Conservation (phyloP, 768 basidiomycete species). For the Tremella fuciformis region DNA sequence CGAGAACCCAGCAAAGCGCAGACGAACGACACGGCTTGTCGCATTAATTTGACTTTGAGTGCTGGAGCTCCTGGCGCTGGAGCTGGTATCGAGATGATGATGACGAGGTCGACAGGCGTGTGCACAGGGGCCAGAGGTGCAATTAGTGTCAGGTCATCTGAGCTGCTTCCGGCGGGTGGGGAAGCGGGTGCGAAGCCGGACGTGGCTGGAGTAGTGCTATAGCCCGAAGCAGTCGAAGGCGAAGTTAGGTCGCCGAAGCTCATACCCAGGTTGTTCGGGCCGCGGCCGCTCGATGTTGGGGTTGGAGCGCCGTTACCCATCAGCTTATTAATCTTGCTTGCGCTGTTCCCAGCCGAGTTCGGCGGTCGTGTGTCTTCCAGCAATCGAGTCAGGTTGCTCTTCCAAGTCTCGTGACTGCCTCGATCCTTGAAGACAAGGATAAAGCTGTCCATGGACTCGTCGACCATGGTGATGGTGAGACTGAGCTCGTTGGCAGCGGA, state of each 20-base stretch:
- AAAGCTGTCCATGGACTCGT: slow-evolving; percentile 87
- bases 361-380: slow-evolving; percentile 54
- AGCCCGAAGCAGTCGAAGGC: slow-evolving; percentile 15
- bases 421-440: slow-evolving; percentile 93
- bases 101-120: slow-evolving; percentile 84
- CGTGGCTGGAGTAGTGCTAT: slow-evolving; percentile 12
- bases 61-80: slow-evolving; percentile 54
- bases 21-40: slow-evolving; percentile 79
- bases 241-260: slow-evolving; percentile 26
- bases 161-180: slow-evolving; percentile 58
- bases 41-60: slow-evolving; percentile 85
- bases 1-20: slow-evolving; percentile 69
- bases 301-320: slow-evolving; percentile 34
- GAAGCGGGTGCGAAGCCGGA: slow-evolving; percentile 14
- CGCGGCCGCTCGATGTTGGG: neutral
- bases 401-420: slow-evolving; percentile 85
- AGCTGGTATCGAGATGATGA: slow-evolving; percentile 78
- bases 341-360: slow-evolving; percentile 11
- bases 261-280: slow-evolving; percentile 7
- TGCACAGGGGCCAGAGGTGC: slow-evolving; percentile 77
- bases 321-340: slow-evolving; percentile 28
- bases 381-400: slow-evolving; percentile 71
- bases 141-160: slow-evolving; percentile 60
- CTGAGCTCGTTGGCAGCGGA: slow-evolving; percentile 72
- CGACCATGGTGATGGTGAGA: slow-evolving; percentile 96